Evolutionary conservation across 495 filamentous ascomycete species (phyloP).

Genomic region (Penicillium herquei): DNA sequence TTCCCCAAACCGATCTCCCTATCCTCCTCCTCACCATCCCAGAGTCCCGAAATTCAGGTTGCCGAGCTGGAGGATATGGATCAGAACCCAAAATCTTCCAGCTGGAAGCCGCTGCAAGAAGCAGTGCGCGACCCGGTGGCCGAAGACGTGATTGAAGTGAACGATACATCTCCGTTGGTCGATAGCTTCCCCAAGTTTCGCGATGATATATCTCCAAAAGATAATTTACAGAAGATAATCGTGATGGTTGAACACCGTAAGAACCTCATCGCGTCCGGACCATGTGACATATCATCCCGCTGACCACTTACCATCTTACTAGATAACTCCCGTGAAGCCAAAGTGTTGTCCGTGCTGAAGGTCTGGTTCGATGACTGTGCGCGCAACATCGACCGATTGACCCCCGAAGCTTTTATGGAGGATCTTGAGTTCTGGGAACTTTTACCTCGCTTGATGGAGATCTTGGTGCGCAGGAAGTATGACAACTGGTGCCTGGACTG

Average conservation of each 20-base stretch:
- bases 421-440: conserved; percentile 55
- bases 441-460: conserved; percentile 43
- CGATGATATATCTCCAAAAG: conserved; percentile 22
- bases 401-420: conserved; percentile 27
- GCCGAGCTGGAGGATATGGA: conserved; percentile 57
- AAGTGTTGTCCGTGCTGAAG: conserved; percentile 27
- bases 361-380: conserved; percentile 35
- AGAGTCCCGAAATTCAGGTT: conserved; percentile 54
- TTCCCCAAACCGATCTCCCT: conserved; percentile 41
- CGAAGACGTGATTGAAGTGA: conserved; percentile 37
- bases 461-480: conserved; percentile 45
- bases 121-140: conserved; percentile 28
- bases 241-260: conserved; percentile 47
- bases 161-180: conserved; percentile 26
- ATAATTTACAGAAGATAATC: conserved; percentile 39
- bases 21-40: conserved; percentile 48
- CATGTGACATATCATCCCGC: neutral
- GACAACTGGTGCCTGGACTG: conserved; percentile 1
- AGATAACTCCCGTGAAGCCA: conserved; percentile 31
- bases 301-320: conserved; percentile 8
- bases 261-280: neutral
- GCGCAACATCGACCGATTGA: conserved; percentile 30
- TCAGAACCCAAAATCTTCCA: conserved; percentile 43
- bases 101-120: conserved; percentile 44
- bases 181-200: conserved; percentile 38